phyloP scores from a whole-genome alignment of 1,284 basidiomycete species.

The Microbotryum scabiosae region DNA sequence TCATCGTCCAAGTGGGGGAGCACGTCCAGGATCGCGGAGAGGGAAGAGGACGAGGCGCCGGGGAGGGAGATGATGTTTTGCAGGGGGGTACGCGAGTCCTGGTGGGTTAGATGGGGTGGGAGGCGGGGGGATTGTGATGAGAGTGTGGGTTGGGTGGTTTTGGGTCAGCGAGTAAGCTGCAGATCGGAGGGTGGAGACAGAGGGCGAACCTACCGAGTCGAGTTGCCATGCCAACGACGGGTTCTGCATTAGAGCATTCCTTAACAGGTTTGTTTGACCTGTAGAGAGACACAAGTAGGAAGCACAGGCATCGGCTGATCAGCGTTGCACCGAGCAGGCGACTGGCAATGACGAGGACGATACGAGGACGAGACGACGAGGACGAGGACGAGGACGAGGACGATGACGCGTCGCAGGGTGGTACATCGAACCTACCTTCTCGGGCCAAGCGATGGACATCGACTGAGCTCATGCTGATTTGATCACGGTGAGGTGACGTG shows the following conservation, averaged over 20 bases:
- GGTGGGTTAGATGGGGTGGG: no score
- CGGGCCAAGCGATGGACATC: constrained; percentile 25
- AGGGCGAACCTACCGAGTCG: constrained; percentile 15
- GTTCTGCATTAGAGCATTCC: constrained; percentile 10
- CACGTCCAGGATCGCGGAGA: constrained; percentile 62
- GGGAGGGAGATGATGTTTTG: constrained; percentile 78
- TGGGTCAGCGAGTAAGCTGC: not conserved
- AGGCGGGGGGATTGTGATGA: not conserved
- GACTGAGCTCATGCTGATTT: not conserved
- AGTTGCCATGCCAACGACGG: constrained; percentile 12
- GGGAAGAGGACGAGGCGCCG: constrained; percentile 52
- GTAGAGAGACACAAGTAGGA: not conserved
- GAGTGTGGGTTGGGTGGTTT: no score
- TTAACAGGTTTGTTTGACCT: constrained; percentile 18
- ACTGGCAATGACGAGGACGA: not conserved
- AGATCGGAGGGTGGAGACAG: not conserved
- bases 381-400: not conserved
- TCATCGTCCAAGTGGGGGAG: constrained; percentile 57
- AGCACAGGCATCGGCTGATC: constrained; percentile 5
- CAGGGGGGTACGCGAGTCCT: constrained; percentile 82
- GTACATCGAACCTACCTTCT: constrained; percentile 15
- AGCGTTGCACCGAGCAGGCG: not conserved
- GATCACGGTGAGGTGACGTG: no score
- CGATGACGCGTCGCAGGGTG: not conserved
- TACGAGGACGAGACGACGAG: no score